Conservation (phyloP, 2,329 filamentous ascomycete species). For the Paecilomyces formosus region DNA sequence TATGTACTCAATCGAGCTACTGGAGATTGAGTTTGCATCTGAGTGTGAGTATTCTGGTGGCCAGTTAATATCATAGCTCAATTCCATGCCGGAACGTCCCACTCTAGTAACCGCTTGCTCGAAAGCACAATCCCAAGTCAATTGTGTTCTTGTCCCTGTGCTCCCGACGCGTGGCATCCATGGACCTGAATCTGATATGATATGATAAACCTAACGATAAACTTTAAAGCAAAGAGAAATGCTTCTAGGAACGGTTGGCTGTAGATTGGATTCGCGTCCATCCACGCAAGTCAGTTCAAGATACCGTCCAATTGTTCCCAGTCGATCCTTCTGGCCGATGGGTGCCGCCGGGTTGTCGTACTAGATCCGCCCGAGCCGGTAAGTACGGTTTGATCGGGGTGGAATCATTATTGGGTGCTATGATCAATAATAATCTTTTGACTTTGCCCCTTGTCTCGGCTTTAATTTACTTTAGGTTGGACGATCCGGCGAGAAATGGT, state of each 20-base stretch:
- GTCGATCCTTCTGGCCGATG: not conserved
- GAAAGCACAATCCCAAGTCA: too few relatives aligned
- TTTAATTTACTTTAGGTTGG: not conserved
- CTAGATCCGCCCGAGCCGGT: not conserved
- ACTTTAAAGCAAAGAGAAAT: not conserved
- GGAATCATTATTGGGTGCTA: too few relatives aligned
- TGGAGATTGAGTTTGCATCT: too few relatives aligned
- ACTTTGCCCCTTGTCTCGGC: not conserved
- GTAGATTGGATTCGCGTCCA: not conserved
- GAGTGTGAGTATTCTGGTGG: too few relatives aligned
- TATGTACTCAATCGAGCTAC: too few relatives aligned
- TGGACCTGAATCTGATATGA: not conserved
- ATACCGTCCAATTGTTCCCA: not conserved
- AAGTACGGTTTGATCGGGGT: not conserved
- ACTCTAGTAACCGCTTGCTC: too few relatives aligned
- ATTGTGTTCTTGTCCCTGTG: not conserved
- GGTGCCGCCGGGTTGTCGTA: not conserved
- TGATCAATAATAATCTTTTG: not conserved
- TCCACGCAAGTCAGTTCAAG: not conserved
- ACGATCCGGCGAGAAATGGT: not conserved
- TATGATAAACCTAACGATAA: not conserved
- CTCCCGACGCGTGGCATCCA: not conserved
- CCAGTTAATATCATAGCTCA: too few relatives aligned
- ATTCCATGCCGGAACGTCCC: too few relatives aligned
- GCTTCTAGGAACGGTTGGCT: not conserved